Evolutionary conservation across 2,329 filamentous ascomycete genomes (phyloP).

Genomic region (Trichoderma semiorbis): DNA sequence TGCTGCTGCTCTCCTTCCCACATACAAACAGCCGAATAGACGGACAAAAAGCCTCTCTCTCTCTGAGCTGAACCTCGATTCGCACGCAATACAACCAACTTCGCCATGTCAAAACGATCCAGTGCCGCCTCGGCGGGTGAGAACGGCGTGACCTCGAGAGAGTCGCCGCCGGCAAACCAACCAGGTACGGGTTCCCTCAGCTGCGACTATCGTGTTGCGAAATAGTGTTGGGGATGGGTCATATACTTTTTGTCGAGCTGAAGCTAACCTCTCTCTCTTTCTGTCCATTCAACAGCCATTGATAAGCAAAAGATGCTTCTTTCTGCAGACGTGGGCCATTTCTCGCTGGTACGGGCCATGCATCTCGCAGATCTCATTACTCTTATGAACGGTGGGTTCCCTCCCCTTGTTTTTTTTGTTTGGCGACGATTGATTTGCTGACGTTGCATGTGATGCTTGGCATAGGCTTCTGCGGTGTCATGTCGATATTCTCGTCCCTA

Average conservation of each 20-base stretch:
- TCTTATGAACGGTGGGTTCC: slow-evolving; percentile 64
- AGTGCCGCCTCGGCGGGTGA: slow-evolving; percentile 33
- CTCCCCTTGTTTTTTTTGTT: background rate
- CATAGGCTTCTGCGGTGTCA: slow-evolving; percentile 75
- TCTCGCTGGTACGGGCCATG: slow-evolving; percentile 64
- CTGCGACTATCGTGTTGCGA: background rate
- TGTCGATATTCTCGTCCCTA: slow-evolving; percentile 94
- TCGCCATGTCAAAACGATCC: slow-evolving; percentile 61
- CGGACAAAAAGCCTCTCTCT: background rate
- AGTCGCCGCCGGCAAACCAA: slow-evolving; percentile 26
- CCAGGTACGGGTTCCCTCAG: slow-evolving; percentile 32
- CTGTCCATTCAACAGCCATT: slow-evolving; percentile 42
- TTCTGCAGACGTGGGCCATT: slow-evolving; percentile 67
- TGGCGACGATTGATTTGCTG: slow-evolving; percentile 2
- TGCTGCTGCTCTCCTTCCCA: background rate
- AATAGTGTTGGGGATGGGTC: background rate
- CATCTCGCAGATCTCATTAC: slow-evolving; percentile 83
- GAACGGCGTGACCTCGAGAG: slow-evolving; percentile 30
- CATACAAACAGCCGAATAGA: background rate
- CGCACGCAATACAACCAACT: background rate
- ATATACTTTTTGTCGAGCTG: background rate
- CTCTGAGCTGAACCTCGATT: background rate
- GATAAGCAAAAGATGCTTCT: slow-evolving; percentile 77
- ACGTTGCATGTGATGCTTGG: background rate
- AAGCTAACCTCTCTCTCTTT: background rate